A percentile compares a stretch with the other conserved stretches of the same genome.
phyloP scores from a whole-genome alignment of 352 stramenopile genomes.

The Pythium plurisporium region DNA sequence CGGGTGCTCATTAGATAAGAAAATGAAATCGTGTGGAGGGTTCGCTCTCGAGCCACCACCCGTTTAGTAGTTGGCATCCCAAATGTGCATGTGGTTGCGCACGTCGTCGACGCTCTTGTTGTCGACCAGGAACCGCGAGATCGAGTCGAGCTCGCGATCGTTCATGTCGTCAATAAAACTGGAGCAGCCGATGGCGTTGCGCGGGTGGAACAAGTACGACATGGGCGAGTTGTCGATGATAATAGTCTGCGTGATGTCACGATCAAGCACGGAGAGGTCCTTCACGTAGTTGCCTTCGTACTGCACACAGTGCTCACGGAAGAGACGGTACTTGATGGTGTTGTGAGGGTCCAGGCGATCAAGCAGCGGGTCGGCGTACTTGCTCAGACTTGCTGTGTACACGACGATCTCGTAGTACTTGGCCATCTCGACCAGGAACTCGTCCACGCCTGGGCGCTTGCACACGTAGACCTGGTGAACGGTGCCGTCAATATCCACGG shows the following conservation, averaged over 20 bases:
- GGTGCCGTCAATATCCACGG: constrained; percentile 93
- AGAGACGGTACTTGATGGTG: constrained; percentile 88
- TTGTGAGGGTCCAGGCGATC: constrained; percentile 93
- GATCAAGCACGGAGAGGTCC: constrained; percentile 93
- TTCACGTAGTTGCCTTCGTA: constrained; percentile 97
- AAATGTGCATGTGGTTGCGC: constrained; percentile 63
- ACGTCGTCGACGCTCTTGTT: constrained; percentile 53
- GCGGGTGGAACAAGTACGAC: constrained; percentile 97
- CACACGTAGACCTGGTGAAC: constrained; percentile 88
- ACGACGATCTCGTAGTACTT: constrained; percentile 98
- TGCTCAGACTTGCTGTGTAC: constrained; percentile 97
- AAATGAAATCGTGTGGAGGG: neutral
- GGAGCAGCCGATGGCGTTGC: constrained; percentile 74
- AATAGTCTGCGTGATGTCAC: constrained; percentile 92
- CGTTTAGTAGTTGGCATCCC: constrained; percentile 56
- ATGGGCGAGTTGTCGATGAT: constrained; percentile 99
- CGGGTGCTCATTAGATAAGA: neutral
- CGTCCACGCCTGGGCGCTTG: constrained; percentile 91
- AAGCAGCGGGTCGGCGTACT: constrained; percentile 96
- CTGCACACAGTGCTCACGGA: constrained; percentile 94
- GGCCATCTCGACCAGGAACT: constrained; percentile 95
- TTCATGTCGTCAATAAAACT: constrained; percentile 89
- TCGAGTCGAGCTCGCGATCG: constrained; percentile 88
- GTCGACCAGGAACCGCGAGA: constrained; percentile 59
- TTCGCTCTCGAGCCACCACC: too few species aligned